A percentile compares a stretch with the other conserved stretches of the same genome.
Evolutionary conservation across 306 rosid genomes (phyloP).

Genomic region (Quercus glauca): DNA sequence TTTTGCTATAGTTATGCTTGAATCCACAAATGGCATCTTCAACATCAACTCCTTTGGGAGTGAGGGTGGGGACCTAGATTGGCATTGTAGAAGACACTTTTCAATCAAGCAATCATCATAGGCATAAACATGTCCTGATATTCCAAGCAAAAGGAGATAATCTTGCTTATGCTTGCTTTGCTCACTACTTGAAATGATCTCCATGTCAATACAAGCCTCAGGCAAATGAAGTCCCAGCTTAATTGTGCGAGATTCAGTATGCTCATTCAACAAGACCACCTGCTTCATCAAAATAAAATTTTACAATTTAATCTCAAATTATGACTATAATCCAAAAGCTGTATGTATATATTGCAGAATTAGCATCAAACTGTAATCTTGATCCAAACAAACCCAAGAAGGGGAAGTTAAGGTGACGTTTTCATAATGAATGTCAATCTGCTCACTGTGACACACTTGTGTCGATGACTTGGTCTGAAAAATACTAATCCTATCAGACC

Average conservation of each 20-base stretch:
- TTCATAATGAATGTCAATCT: not conserved
- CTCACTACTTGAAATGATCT: constrained; percentile 61
- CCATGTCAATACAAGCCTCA: constrained; percentile 72
- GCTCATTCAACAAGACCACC: constrained; percentile 77
- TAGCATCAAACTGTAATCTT: not conserved
- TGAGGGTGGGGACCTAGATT: constrained; percentile 57
- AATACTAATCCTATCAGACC: not conserved
- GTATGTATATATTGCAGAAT: not conserved
- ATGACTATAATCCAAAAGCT: not conserved
- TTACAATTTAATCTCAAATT: not conserved
- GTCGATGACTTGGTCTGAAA: not conserved
- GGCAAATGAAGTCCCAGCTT: constrained; percentile 71
- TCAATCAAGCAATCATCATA: constrained; percentile 70
- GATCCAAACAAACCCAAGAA: not conserved
- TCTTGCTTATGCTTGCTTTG: constrained; percentile 69
- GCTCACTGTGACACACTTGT: not conserved
- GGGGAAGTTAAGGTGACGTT: not conserved
- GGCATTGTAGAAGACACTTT: constrained; percentile 70
- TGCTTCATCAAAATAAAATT: constrained; percentile 29
- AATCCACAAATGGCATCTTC: constrained; percentile 71
- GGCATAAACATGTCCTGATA: constrained; percentile 61
- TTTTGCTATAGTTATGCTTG: constrained; percentile 63
- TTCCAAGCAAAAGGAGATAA: constrained; percentile 64
- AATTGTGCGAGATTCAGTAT: constrained; percentile 62
- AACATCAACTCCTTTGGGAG: constrained; percentile 68